A percentile compares a stretch with the other conserved stretches of the same genome.
Conservation (phyloP, 148 eudicot genomes). For the Heliosperma pusillum region DNA sequence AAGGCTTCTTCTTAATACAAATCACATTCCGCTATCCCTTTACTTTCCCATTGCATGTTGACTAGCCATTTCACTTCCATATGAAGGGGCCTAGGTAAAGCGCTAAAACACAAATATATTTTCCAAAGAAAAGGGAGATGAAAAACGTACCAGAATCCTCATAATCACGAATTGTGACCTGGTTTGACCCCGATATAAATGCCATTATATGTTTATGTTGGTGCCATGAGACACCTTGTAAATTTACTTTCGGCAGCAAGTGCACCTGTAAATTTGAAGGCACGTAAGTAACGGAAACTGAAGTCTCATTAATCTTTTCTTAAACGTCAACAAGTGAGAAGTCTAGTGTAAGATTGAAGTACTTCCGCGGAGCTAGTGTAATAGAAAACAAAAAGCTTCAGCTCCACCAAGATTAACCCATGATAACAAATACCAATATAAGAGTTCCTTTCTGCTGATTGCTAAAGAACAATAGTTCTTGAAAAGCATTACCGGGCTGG, state of each 20-base stretch:
- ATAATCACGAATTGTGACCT: constrained; percentile 82
- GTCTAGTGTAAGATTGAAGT: not conserved
- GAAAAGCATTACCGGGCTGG: not conserved
- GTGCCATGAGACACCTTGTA: constrained; percentile 91
- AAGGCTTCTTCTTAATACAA: not conserved
- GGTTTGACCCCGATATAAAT: constrained; percentile 75
- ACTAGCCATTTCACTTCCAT: constrained; percentile 8
- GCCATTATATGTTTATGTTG: constrained; percentile 83
- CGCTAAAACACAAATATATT: not conserved
- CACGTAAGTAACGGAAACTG: not conserved
- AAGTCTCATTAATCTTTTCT: not conserved
- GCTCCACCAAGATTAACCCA: not conserved
- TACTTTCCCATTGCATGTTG: not conserved
- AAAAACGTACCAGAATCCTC: constrained; percentile 66
- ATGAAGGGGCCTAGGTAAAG: not conserved
- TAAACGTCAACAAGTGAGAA: not conserved
- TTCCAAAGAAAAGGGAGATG: constrained; percentile 3
- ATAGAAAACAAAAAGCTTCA: not conserved
- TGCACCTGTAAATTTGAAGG: constrained; percentile 50
- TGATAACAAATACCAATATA: not conserved
- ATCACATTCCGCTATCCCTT: not conserved
- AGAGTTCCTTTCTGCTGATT: not conserved
- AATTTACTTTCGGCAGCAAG: constrained; percentile 71
- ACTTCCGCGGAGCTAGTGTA: not conserved
- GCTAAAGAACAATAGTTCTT: not conserved